Base-by-base conservation (phyloP, 495 filamentous ascomycete species). In the Halenospora varia region DNA sequence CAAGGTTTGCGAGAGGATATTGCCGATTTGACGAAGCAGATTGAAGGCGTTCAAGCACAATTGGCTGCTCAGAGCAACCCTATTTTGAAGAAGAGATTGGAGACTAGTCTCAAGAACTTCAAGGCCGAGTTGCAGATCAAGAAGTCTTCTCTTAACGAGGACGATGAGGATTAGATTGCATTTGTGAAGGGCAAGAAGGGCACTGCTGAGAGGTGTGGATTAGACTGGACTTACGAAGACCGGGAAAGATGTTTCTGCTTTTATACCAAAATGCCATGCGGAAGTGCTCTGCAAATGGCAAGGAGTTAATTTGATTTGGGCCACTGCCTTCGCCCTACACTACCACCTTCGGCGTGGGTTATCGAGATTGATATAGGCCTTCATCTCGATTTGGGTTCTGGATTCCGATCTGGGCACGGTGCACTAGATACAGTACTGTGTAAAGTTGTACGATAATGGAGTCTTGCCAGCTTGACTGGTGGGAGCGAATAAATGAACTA, bases 101-200 rank as follows among this genome's bases (percentile, higher is more conserved):
- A 75, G 60, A 68, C 66, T n/a, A 82, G 72, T 57, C 77, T 84
- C 49, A 71, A 74, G 64, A 80, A 75, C 23, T 60, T 83, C 54
- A 71, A 76, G 68, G 68, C 69, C 35, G 83, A 88, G 65, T 74
- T 86, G 26, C 69, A 74, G 45, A 67, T 87, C 39, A 88, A 87
- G 72, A 76, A 73, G 68, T 73, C 75, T 6, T 71, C 77, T 3
- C 71, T 83, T 41, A 75, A 75, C 10, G 66, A 78, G 49, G 71
- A 64, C 11, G 74, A 70, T 1, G 77, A 81, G 19, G 76, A 79
- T 35, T 68, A 62, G 18, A 20, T 56, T 2, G 2, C 2, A 1
- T 10, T 56, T 4, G 18, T 46, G 19, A 44, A 44, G 10, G 51
- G 53, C 42, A 48, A 41, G 35, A 29, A 6, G 10, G 10, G 20